These are phyloP conservation scores for Rhazya stricta DNA, from an alignment of 257 asterid species.

Conservation along the genomic window DNA sequence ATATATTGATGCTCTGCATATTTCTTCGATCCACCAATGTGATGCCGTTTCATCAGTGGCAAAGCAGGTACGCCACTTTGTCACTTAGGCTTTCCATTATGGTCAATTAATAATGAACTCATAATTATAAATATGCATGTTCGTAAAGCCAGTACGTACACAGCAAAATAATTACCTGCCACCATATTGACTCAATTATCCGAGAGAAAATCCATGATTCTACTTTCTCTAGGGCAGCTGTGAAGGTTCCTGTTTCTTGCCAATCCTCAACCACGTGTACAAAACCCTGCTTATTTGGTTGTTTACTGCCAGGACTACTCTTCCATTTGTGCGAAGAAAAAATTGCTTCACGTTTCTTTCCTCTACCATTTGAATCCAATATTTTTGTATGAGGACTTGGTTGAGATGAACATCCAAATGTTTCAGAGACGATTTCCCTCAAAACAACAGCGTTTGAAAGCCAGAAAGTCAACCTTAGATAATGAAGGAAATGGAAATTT, in stretches of 20 bases:
- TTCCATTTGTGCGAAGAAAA: conserved; percentile 35
- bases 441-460: conserved; percentile 79
- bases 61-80: background rate
- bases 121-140: background rate
- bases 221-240: conserved; percentile 75
- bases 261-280: conserved; percentile 71
- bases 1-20: background rate
- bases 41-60: too few relatives aligned
- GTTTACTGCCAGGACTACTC: conserved; percentile 37
- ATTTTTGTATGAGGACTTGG: conserved; percentile 42
- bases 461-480: conserved; percentile 82
- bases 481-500: conserved; percentile 18
- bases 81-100: background rate
- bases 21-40: too few relatives aligned
- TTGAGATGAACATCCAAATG: conserved; percentile 75
- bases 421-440: conserved; percentile 72
- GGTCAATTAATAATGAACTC: background rate
- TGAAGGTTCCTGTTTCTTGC: conserved; percentile 85
- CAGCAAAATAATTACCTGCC: conserved; percentile 67
- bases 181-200: conserved; percentile 94
- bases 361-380: conserved; percentile 38
- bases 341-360: conserved; percentile 30
- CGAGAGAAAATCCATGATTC: conserved; percentile 95
- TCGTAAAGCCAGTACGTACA: background rate
- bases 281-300: conserved; percentile 41